These are phyloP conservation scores for Fusarium sp. DNA, from an alignment of 2,329 filamentous ascomycete species.

Conservation along the genomic window DNA sequence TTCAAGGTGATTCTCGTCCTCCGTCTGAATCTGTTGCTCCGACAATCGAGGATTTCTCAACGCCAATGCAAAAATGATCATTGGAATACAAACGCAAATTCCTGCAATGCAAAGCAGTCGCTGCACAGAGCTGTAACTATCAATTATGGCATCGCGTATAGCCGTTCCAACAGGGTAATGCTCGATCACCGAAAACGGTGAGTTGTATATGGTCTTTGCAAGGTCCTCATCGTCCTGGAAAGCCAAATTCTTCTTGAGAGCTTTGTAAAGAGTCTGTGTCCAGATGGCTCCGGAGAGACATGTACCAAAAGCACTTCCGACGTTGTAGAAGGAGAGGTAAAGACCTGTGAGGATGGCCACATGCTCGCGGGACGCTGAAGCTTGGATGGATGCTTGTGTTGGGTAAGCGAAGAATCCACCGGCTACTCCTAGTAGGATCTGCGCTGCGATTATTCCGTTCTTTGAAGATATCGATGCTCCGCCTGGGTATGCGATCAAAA, in stretches of 20 bases:
- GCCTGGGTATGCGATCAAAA: slow-evolving; percentile 68
- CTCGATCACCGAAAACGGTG: slow-evolving; percentile 52
- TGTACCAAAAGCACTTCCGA: slow-evolving; percentile 58
- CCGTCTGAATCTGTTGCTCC: slow-evolving; percentile 48
- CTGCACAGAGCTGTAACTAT: slow-evolving; percentile 60
- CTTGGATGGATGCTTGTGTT: slow-evolving; percentile 57
- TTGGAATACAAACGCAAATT: slow-evolving; percentile 60
- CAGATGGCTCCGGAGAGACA: slow-evolving; percentile 58
- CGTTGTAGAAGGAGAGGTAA: slow-evolving; percentile 58
- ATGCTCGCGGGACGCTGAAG: slow-evolving; percentile 54
- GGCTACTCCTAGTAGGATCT: slow-evolving; percentile 69
- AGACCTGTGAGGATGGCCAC: slow-evolving; percentile 56
- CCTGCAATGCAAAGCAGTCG: slow-evolving; percentile 60
- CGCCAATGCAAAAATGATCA: slow-evolving; percentile 59
- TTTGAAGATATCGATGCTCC: slow-evolving; percentile 57
- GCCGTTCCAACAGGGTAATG: slow-evolving; percentile 58
- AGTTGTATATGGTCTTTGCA: slow-evolving; percentile 54
- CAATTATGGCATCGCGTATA: slow-evolving; percentile 59
- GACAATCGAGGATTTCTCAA: slow-evolving; percentile 61
- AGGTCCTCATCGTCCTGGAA: slow-evolving; percentile 54
- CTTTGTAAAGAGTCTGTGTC: slow-evolving; percentile 56
- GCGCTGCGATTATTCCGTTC: slow-evolving; percentile 66
- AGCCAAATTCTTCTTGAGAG: slow-evolving; percentile 50
- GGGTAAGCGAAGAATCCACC: slow-evolving; percentile 67
- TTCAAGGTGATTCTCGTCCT: slow-evolving; percentile 26